A percentile compares a stretch with the other conserved stretches of the same genome.
Evolutionary conservation across 2,329 filamentous ascomycete species (phyloP).

Genomic region (Thelonectria discophora): DNA sequence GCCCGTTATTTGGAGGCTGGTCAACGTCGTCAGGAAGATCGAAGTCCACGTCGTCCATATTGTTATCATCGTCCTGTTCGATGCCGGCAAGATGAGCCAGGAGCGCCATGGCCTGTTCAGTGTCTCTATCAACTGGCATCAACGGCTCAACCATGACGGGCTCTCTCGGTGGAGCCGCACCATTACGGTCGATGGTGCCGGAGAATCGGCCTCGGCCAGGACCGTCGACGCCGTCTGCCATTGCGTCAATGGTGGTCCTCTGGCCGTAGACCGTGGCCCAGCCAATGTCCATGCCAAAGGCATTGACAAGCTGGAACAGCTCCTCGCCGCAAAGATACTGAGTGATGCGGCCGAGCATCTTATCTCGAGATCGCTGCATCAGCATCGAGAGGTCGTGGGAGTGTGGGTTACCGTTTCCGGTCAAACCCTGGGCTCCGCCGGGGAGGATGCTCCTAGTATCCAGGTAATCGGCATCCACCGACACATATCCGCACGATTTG

Average conservation of each 20-base stretch:
- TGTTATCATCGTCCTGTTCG: not conserved
- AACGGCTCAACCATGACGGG: not conserved
- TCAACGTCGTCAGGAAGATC: not conserved
- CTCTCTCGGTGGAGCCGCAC: not conserved
- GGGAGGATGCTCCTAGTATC: conserved; percentile 50
- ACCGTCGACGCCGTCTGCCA: conserved; percentile 46
- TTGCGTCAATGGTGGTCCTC: conserved; percentile 45
- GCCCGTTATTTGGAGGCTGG: not conserved
- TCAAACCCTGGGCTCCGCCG: conserved; percentile 33
- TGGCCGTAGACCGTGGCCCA: conserved; percentile 50
- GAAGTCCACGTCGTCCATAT: not conserved
- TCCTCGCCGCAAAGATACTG: conserved; percentile 45
- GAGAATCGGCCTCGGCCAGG: conserved; percentile 54
- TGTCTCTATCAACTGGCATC: not conserved
- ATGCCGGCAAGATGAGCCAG: not conserved
- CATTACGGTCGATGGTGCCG: conserved; percentile 42
- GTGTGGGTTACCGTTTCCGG: conserved; percentile 35
- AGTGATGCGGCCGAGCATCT: conserved; percentile 48
- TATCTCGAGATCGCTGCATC: conserved; percentile 51
- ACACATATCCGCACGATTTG: conserved; percentile 69
- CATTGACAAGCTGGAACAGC: conserved; percentile 38
- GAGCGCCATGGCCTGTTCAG: not conserved
- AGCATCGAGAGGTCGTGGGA: conserved; percentile 35
- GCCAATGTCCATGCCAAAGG: conserved; percentile 49
- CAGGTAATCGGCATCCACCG: conserved; percentile 49